Evolutionary conservation across 2,329 filamentous ascomycete genomes (phyloP), one percentile per base, ranked within the genome.

Genomic region (Sphaerulina vaccinii): DNA sequence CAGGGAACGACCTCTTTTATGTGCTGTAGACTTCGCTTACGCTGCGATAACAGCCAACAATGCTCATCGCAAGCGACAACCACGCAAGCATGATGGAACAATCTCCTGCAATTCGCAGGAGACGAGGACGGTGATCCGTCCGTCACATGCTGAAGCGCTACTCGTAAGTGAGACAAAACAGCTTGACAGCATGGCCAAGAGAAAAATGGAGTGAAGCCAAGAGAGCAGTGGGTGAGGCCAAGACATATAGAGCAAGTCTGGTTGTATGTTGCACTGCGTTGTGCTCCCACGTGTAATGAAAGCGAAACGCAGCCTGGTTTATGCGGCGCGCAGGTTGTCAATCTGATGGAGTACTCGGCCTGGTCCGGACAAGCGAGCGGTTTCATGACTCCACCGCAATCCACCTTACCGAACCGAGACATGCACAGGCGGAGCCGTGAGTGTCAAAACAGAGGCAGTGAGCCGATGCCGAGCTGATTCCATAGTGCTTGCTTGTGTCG

Each of bases 101-200:
- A 36, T 27, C n/a, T 42, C 22, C n/a, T 27, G 32, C 29, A 15
- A 37, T 22, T 22, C 27, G 38, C 18, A 44, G 39, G 29, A 29
- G 39, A n/a, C 35, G 37, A 39, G 23, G 24, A 22, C 29, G 27
- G 44, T 51, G 38, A 44, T 39, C 19, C 29, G 33, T 32, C 39
- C 39, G 22, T 51, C 27, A 42, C 37, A n/a, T 51, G 48, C 24
- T 22, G 27, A 38, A 38, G 46, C 41, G 36, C 35, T 16, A 42
- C 35, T 43, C 46, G 37, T 37, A 48, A 48, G 43, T 19, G 23
- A 29, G 24, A n/a, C 21, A 38, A 41, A 22, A 29, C 48, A 42
- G 48, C 42, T 55, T 50, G 52, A 42, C 16, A 18, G 21, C 22
- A 29, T 37, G 29, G 47, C 47, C 42, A 46, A 42, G 48, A 43